Conservation (phyloP, 1,284 basidiomycete species). For the Sporisorium exsertum region DNA sequence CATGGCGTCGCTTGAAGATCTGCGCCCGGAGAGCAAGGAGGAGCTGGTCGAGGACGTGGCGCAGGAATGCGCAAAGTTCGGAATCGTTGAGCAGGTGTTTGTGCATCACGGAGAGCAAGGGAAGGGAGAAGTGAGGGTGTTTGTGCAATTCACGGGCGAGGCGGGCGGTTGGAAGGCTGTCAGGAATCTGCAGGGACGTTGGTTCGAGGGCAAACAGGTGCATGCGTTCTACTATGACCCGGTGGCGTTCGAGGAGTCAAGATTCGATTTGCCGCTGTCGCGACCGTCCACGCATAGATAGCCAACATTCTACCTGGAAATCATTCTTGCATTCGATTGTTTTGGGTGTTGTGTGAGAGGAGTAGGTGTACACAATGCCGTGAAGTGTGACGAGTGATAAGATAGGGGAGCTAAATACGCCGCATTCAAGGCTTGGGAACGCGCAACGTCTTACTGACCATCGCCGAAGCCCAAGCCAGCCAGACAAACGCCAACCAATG, state of each 20-base stretch:
- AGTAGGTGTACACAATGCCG: too few species aligned
- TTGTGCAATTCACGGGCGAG: slow-evolving; percentile 59
- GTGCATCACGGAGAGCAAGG: slow-evolving; percentile 13
- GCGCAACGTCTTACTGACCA: slow-evolving; percentile 67
- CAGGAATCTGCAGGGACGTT: slow-evolving; percentile 46
- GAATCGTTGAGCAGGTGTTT: slow-evolving; percentile 46
- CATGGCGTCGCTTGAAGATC: slow-evolving; percentile 11
- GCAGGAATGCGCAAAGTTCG: slow-evolving; percentile 55
- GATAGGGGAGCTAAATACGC: neutral
- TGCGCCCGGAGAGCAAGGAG: neutral
- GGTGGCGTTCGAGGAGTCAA: neutral
- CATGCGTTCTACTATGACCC: slow-evolving; percentile 22
- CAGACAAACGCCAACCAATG: slow-evolving; percentile 63
- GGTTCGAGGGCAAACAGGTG: slow-evolving; percentile 33
- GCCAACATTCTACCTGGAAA: neutral
- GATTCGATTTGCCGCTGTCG: neutral
- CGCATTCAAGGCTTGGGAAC: slow-evolving; percentile 64
- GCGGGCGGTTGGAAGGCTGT: slow-evolving; percentile 59
- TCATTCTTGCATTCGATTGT: neutral
- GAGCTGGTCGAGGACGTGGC: slow-evolving; percentile 24
- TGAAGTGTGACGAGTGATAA: neutral
- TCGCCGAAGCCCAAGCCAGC: slow-evolving; percentile 61
- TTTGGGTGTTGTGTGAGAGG: neutral
- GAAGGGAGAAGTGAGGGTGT: slow-evolving; percentile 35
- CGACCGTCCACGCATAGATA: neutral